Conservation (phyloP, 768 basidiomycete genomes). For the Serendipita sp. region DNA sequence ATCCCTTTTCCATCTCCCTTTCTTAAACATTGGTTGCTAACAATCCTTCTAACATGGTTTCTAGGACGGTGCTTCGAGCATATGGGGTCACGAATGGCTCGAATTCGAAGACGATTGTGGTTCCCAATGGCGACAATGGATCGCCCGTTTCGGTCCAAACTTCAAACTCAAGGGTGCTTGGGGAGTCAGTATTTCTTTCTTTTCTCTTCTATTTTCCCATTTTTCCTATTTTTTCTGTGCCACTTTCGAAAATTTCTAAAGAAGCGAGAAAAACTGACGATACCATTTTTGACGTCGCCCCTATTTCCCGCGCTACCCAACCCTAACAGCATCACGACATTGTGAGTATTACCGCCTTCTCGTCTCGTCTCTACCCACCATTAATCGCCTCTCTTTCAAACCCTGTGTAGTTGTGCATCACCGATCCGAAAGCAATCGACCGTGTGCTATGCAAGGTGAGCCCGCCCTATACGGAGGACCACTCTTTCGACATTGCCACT, state of each 20-base stretch:
- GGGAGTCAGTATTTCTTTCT: conserved; percentile 11
- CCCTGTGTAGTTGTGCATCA: not conserved
- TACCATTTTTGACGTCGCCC: too few species aligned
- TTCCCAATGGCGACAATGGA: conserved; percentile 23
- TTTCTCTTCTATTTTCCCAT: not conserved
- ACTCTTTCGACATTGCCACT: conserved; percentile 17
- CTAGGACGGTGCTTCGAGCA: not conserved
- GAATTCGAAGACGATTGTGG: conserved; percentile 22
- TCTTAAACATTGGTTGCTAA: too few species aligned
- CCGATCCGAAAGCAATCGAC: not conserved
- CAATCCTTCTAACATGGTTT: not conserved
- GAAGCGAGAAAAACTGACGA: not conserved
- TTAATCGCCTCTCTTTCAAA: too few species aligned
- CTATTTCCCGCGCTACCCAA: too few species aligned
- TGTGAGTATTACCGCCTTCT: conserved; percentile 16
- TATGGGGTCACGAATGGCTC: conserved; percentile 26
- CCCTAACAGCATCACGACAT: conserved; percentile 22
- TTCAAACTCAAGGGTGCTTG: conserved; percentile 26
- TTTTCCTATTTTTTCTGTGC: too few species aligned
- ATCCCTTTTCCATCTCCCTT: too few species aligned
- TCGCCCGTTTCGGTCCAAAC: conserved; percentile 20
- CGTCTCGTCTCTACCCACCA: too few species aligned
- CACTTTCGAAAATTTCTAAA: too few species aligned
- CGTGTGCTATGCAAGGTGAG: not conserved
- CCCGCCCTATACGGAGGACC: not conserved